Percentiles rank a stretch among this genome's conserved stretches.
phyloP scores from a whole-genome alignment of 495 filamentous ascomycete genomes.

The Hyaloscypha variabilis region DNA sequence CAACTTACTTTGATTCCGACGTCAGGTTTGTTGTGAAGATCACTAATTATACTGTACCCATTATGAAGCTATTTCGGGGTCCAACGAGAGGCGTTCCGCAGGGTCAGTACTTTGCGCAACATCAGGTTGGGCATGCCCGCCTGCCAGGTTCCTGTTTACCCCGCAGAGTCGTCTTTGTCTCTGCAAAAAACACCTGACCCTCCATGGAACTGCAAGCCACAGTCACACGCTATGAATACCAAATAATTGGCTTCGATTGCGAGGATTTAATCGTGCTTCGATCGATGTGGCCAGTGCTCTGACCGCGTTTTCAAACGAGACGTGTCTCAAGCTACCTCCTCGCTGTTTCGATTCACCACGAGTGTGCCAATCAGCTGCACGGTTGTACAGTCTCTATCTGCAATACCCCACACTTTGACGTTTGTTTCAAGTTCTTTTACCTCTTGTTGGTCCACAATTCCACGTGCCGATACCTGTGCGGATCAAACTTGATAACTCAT shows the following conservation, averaged over 20 bases:
- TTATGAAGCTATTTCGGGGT: too few species aligned
- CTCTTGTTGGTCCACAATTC: background rate
- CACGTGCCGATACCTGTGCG: background rate
- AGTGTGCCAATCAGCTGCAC: background rate
- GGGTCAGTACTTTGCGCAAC: background rate
- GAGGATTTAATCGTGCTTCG: background rate
- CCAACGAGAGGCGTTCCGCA: too few species aligned
- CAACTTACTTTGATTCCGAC: background rate
- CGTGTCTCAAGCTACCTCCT: background rate
- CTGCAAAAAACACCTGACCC: background rate
- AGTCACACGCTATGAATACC: background rate
- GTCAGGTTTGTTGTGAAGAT: background rate
- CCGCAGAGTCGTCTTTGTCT: background rate
- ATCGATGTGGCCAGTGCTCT: background rate
- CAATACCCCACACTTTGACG: background rate
- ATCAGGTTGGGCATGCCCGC: background rate
- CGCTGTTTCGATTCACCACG: background rate
- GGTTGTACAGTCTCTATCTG: background rate
- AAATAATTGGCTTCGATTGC: background rate
- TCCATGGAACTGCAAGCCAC: background rate
- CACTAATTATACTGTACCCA: too few species aligned
- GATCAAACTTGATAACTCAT: too few species aligned
- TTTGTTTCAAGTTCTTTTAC: background rate
- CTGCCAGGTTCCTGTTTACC: background rate
- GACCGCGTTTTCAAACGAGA: background rate